These are phyloP conservation scores for Singerocomus rubriflavus DNA, from an alignment of 1,284 basidiomycete species.

Conservation along the genomic window DNA sequence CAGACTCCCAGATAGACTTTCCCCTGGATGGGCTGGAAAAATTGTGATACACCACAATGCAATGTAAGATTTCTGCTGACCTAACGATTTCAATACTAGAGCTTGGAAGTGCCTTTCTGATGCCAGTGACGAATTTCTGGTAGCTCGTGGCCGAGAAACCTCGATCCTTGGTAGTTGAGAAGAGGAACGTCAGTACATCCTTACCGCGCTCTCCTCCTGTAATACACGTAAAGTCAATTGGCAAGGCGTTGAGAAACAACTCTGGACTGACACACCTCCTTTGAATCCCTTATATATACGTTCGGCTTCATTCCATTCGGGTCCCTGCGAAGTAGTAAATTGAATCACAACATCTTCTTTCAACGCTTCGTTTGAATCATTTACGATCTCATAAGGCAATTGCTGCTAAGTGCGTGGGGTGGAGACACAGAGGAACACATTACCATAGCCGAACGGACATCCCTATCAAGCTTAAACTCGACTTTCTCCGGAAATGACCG, in stretches of 20 bases:
- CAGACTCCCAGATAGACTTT: constrained; percentile 17
- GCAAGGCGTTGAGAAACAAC: not conserved
- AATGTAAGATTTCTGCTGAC: constrained; percentile 16
- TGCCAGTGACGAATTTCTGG: constrained; percentile 18
- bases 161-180: constrained; percentile 21
- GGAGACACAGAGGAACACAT: not conserved
- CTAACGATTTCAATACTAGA: constrained; percentile 3
- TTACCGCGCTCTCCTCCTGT: constrained; percentile 17
- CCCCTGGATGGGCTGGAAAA: constrained; percentile 19
- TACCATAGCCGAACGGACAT: constrained; percentile 17
- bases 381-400: constrained; percentile 23
- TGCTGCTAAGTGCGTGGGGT: not conserved
- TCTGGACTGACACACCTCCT: constrained; percentile 18
- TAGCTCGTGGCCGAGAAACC: constrained; percentile 23
- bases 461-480: constrained; percentile 21
- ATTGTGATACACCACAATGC: not conserved
- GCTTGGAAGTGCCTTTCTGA: constrained; percentile 2
- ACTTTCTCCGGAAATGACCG: constrained; percentile 12
- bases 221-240: not conserved
- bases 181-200: constrained; percentile 17
- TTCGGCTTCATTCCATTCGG: constrained; percentile 15
- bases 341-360: constrained; percentile 24
- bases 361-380: constrained; percentile 9
- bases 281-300: constrained; percentile 20
- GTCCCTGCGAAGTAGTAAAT: constrained; percentile 12